Evolutionary conservation across 2,329 filamentous ascomycete genomes (phyloP).

Genomic region (Calonectria hawksworthii): DNA sequence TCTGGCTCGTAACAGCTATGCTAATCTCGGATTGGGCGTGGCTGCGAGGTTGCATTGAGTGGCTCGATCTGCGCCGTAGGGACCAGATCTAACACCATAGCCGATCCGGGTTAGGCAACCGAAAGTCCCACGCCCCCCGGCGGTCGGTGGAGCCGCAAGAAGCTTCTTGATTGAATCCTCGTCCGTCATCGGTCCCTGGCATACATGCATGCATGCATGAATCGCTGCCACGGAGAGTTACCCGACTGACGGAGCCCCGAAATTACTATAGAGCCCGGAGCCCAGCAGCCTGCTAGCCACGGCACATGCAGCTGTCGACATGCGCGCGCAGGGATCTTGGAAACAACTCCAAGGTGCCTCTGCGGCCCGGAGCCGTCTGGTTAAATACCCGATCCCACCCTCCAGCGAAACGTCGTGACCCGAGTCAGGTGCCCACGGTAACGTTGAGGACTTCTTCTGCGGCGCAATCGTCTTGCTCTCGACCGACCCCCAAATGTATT

Average conservation of each 20-base stretch:
- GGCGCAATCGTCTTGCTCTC: background rate
- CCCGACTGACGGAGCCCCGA: constrained; percentile 1
- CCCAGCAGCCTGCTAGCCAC: background rate
- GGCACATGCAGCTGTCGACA: background rate
- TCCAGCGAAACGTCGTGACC: background rate
- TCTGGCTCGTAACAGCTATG: background rate
- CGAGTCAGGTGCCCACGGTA: constrained; percentile 7
- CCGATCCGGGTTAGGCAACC: background rate
- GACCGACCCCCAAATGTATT: constrained; percentile 28
- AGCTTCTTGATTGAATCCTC: background rate
- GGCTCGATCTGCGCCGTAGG: background rate
- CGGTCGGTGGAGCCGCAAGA: background rate
- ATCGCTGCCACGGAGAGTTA: background rate
- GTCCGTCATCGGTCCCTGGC: background rate
- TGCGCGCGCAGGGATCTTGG: background rate
- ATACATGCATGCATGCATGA: background rate
- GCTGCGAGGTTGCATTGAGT: background rate
- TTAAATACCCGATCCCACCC: constrained; percentile 8
- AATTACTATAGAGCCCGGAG: background rate
- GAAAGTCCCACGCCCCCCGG: background rate
- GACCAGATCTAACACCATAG: background rate
- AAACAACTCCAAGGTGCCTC: background rate
- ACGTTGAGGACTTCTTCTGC: background rate
- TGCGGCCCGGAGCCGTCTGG: constrained; percentile 2
- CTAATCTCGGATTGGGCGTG: background rate